Evolutionary conservation across 345 rosid genomes (phyloP).

Genomic region (Arabidopsis arenosa): DNA sequence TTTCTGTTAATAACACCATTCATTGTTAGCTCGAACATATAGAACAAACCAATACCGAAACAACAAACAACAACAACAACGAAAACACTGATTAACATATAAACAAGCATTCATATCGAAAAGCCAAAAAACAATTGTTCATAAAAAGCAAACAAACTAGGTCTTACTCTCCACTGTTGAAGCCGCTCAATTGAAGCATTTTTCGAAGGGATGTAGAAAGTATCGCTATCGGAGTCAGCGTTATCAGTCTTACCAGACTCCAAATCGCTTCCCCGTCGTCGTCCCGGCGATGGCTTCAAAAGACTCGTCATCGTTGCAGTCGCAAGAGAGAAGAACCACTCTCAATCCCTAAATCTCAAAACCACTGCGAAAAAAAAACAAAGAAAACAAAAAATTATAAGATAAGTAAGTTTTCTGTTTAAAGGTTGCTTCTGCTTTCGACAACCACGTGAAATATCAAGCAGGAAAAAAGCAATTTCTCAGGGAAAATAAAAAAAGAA

Average conservation of each 20-base stretch:
- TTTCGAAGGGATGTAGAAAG: conserved; percentile 74
- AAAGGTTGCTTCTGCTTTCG: conserved; percentile 48
- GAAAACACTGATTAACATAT: background rate
- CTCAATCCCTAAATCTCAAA: conserved; percentile 32
- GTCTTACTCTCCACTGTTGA: conserved; percentile 82
- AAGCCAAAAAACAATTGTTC: background rate
- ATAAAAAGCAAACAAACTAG: background rate
- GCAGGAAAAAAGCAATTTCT: conserved; percentile 35
- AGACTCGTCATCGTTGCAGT: conserved; percentile 47
- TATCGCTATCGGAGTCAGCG: conserved; percentile 49
- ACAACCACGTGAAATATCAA: conserved; percentile 42
- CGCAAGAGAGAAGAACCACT: conserved; percentile 52
- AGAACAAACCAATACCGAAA: conserved; percentile 3
- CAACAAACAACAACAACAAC: conserved; percentile 8
- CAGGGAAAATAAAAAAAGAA: background rate
- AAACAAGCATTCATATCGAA: background rate
- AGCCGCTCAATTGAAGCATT: conserved; percentile 72
- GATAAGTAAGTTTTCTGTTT: conserved; percentile 16
- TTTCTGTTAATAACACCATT: conserved; percentile 57
- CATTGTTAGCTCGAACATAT: conserved; percentile 1
- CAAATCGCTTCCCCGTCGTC: conserved; percentile 52
- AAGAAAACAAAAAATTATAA: background rate
- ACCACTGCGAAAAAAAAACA: background rate
- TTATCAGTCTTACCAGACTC: conserved; percentile 55
- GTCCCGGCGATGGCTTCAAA: conserved; percentile 50